Evolutionary conservation across 2,329 filamentous ascomycete species (phyloP).

Genomic region (Pestalotiopsis sp.): DNA sequence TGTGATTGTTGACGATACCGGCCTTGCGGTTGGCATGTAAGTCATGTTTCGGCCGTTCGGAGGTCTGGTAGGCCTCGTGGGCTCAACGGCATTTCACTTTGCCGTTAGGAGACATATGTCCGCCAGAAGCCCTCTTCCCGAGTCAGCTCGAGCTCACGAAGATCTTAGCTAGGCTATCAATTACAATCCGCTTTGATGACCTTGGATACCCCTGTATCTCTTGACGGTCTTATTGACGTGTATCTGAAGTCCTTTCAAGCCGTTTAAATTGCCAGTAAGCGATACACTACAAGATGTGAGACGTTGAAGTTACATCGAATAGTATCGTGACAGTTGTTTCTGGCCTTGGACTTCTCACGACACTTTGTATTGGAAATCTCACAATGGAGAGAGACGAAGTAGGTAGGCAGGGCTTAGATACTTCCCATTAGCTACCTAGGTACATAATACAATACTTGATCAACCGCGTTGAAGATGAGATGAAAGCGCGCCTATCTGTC

Average conservation of each 20-base stretch:
- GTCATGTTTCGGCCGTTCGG: constrained; percentile 38
- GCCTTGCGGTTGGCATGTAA: constrained; percentile 35
- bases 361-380: background rate
- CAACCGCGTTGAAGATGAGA: no score
- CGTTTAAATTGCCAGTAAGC: background rate
- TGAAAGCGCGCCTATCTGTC: no score
- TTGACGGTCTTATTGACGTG: background rate
- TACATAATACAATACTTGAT: no score
- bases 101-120: constrained; percentile 25
- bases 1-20: constrained; percentile 33
- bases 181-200: background rate
- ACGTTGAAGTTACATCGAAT: background rate
- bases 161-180: constrained; percentile 4
- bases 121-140: constrained; percentile 16
- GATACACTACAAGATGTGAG: background rate
- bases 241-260: background rate
- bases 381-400: background rate
- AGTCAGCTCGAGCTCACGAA: constrained; percentile 13
- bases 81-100: constrained; percentile 35
- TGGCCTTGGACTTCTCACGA: background rate
- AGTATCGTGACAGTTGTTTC: background rate
- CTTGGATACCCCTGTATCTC: background rate
- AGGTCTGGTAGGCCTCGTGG: constrained; percentile 36
- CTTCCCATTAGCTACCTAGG: no score
- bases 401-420: background rate